Base-by-base conservation (phyloP, 2,329 filamentous ascomycete genomes). In the Botryotinia convoluta region DNA sequence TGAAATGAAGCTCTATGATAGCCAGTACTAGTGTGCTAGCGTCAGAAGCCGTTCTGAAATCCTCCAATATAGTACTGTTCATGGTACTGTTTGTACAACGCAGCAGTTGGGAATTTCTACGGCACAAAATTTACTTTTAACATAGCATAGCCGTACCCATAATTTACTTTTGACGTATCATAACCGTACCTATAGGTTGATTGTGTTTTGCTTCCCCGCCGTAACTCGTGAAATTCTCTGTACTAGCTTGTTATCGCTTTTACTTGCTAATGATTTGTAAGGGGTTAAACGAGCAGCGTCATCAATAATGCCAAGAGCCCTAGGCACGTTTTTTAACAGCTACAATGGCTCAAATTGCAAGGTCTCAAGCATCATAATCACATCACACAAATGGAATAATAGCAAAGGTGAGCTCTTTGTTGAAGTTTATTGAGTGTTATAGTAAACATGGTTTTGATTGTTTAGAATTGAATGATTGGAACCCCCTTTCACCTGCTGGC, bases 191-290 rank as follows among this genome's bases (percentile, higher is more conserved):
- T 35, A 39, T 18, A 9, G 7, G 39, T 42, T 16, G 0, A 57
- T 29, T 18, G n/a, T 57, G 2, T 4, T 29, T 7, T 29, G 0
- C 1, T 57, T 29, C 16, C n/a, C 1, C 3, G 3, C 14, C n/a
- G 7, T 9, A 57, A 2, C 14, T 29, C n/a, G 3, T 29, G 14
- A 32, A 57, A 57, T 0, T 29, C 51, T 57, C 2, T 32, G 14
- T 18, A 4, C 7, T 57, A 57, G 6, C 51, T 57, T 18, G 1
- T 3, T 18, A 29, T 57, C 0, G n/a, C 14, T 4, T 8, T 29
- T 8, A 29, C n/a, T 57, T 7, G 51, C n/a, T 57, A 18, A 57
- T 10, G 4, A 44, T 7, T 32, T 44, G 7, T 9, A 12, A 57
- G 18, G 35, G 10, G 6, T 57, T 39, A 39, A 14, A 54, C 14